A percentile compares a stretch with the other conserved stretches of the same genome.
Conservation (phyloP, 1,284 basidiomycete genomes). For the Apiotrichum porosum region DNA sequence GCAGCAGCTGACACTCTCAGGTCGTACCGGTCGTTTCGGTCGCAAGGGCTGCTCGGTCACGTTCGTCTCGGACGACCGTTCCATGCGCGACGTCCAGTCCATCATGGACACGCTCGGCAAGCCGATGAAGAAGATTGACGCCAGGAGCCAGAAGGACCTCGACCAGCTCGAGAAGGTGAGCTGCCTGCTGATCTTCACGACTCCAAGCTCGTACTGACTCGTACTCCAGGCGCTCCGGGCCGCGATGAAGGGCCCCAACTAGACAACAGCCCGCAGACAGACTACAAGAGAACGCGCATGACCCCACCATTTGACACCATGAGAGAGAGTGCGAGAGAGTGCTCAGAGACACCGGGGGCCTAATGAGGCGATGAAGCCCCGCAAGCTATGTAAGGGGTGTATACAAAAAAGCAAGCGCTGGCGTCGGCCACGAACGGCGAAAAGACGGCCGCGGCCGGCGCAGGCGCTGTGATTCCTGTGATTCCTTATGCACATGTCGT, state of each 20-base stretch:
- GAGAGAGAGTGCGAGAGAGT: too few relatives aligned
- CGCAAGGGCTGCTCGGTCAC: slow-evolving; percentile 94
- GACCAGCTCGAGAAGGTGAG: slow-evolving; percentile 40
- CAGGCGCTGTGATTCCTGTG: too few relatives aligned
- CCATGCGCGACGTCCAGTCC: slow-evolving; percentile 76
- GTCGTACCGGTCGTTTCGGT: slow-evolving; percentile 91
- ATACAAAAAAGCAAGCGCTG: too few relatives aligned
- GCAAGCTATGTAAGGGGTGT: too few relatives aligned
- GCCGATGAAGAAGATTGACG: slow-evolving; percentile 41
- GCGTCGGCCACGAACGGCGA: too few relatives aligned
- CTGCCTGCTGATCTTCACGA: neutral
- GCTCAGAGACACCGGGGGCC: too few relatives aligned
- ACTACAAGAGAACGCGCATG: too few relatives aligned
- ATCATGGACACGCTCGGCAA: slow-evolving; percentile 73
- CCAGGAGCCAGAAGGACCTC: slow-evolving; percentile 29
- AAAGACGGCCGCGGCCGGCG: too few relatives aligned
- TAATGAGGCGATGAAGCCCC: too few relatives aligned
- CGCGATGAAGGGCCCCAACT: slow-evolving; percentile 23
- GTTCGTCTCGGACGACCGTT: slow-evolving; percentile 82
- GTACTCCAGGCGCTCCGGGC: slow-evolving; percentile 24
- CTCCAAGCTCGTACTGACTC: neutral
- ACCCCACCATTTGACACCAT: too few relatives aligned
- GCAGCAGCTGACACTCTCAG: slow-evolving; percentile 36
- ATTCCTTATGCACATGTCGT: too few relatives aligned
- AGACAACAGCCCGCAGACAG: too few relatives aligned